Evolutionary conservation across 2,329 filamentous ascomycete genomes (phyloP).

Genomic region (Penicillium brasilianum): DNA sequence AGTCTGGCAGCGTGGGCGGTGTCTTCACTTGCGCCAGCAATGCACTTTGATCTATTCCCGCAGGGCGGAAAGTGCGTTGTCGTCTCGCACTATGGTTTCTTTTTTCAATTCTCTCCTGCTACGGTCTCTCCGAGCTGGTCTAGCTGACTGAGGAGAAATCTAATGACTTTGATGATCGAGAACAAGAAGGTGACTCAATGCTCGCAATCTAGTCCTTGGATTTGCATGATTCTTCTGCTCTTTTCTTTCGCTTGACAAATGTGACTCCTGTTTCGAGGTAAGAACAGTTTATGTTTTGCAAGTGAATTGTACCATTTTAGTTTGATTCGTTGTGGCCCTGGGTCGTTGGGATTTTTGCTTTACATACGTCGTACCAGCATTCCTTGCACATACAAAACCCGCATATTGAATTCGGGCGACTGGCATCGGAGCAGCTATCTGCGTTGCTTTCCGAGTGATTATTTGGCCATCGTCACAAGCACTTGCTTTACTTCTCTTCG

Average conservation of each 20-base stretch:
- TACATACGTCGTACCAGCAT: conserved; percentile 10
- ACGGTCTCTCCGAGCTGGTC: background rate
- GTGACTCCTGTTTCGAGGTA: background rate
- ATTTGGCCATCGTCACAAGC: conserved; percentile 7
- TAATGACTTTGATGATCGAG: conserved; percentile 10
- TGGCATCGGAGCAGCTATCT: conserved; percentile 12
- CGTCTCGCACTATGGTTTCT: conserved; percentile 9
- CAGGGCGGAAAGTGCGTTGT: conserved; percentile 14
- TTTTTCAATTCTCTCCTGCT: background rate
- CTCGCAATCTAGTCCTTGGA: background rate
- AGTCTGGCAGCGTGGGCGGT: conserved; percentile 65
- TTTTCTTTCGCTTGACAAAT: background rate
- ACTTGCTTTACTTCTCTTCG: background rate
- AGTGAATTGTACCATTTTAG: conserved; percentile 6
- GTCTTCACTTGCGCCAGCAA: conserved; percentile 73
- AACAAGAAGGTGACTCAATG: background rate
- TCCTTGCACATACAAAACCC: conserved; percentile 15
- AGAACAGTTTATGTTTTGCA: background rate
- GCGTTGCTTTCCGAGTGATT: conserved; percentile 4
- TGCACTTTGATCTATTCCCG: conserved; percentile 33
- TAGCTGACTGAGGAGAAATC: background rate
- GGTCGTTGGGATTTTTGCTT: conserved; percentile 3
- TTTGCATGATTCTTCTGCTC: background rate
- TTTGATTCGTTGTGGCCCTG: background rate
- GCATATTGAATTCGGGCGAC: conserved; percentile 7